Evolutionary conservation across 2,329 filamentous ascomycete genomes (phyloP).

Genomic region (Ampelomyces quisqualis): DNA sequence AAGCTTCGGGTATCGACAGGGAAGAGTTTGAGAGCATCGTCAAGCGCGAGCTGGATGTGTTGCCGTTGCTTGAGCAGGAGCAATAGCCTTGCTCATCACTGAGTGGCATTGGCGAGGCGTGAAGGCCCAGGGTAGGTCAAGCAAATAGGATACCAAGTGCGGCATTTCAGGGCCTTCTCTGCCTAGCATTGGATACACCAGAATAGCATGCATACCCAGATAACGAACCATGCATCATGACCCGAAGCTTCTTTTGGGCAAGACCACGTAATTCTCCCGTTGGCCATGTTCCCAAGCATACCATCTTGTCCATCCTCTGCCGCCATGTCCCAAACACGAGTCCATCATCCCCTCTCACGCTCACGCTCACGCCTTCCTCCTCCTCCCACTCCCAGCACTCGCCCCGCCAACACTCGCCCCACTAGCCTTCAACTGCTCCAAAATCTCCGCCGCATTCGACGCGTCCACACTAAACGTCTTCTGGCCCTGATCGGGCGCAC

Average conservation of each 20-base stretch:
- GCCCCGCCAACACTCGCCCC: constrained; percentile 29
- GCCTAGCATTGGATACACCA: constrained; percentile 6
- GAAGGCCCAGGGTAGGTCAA: too few species aligned
- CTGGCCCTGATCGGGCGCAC: too few species aligned
- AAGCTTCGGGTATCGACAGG: constrained; percentile 69
- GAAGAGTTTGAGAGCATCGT: constrained; percentile 75
- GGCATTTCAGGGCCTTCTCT: constrained; percentile 15
- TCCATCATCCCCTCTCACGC: too few species aligned
- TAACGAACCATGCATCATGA: too few species aligned
- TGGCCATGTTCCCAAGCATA: too few species aligned
- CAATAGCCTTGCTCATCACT: constrained; percentile 16
- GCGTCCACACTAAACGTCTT: constrained; percentile 31
- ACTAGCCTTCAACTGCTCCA: constrained; percentile 41
- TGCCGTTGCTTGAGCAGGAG: constrained; percentile 67
- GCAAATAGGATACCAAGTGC: too few species aligned
- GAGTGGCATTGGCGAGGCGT: too few species aligned
- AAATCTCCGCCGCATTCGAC: constrained; percentile 36
- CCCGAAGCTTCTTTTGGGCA: too few species aligned
- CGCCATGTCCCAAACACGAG: too few species aligned
- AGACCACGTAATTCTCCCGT: too few species aligned
- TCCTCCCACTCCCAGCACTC: constrained; percentile 30
- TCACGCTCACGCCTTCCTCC: constrained; percentile 33
- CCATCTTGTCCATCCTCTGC: too few species aligned
- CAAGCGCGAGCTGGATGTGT: constrained; percentile 67
- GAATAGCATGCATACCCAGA: too few species aligned